phyloP scores from a whole-genome alignment of 164 flowering plant genomes.

The Stephania japonica region DNA sequence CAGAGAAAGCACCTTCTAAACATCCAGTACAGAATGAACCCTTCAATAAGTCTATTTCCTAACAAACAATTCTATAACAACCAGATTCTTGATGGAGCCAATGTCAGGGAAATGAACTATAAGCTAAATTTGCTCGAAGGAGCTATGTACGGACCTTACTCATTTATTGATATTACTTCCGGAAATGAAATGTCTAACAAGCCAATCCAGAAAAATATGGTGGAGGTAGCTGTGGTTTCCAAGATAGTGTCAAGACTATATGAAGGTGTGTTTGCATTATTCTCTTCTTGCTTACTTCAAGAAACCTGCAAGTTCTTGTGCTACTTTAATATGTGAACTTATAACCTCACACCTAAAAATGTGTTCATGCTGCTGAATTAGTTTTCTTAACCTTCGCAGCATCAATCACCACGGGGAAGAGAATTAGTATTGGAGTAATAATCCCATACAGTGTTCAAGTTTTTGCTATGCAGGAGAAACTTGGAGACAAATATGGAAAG shows the following conservation, averaged over 20 bases:
- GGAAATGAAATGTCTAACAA: slow-evolving; percentile 16
- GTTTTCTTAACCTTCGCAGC: slow-evolving; percentile 12
- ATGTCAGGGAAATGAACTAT: slow-evolving; percentile 12
- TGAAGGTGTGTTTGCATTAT: slow-evolving; percentile 23
- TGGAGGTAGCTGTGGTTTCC: slow-evolving; percentile 34
- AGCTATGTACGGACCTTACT: slow-evolving; percentile 24
- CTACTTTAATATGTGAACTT: neutral
- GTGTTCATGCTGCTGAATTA: neutral
- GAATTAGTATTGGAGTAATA: slow-evolving; percentile 27
- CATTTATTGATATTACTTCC: slow-evolving; percentile 23
- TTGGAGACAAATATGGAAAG: slow-evolving; percentile 24
- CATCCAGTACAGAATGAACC: slow-evolving; percentile 37
- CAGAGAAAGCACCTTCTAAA: slow-evolving; percentile 29
- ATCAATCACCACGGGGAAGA: slow-evolving; percentile 10
- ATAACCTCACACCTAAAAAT: neutral
- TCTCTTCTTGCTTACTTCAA: neutral
- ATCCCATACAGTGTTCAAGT: slow-evolving; percentile 43
- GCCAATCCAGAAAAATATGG: slow-evolving; percentile 26
- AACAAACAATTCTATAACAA: slow-evolving; percentile 18
- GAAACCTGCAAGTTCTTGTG: neutral
- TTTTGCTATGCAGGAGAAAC: slow-evolving; percentile 26
- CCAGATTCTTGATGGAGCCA: slow-evolving; percentile 21
- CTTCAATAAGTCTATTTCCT: slow-evolving; percentile 35
- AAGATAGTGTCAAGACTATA: slow-evolving; percentile 22
- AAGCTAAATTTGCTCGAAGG: slow-evolving; percentile 14